These are phyloP conservation scores for Mycena alexandri DNA, from an alignment of 768 basidiomycete species.

Conservation along the genomic window DNA sequence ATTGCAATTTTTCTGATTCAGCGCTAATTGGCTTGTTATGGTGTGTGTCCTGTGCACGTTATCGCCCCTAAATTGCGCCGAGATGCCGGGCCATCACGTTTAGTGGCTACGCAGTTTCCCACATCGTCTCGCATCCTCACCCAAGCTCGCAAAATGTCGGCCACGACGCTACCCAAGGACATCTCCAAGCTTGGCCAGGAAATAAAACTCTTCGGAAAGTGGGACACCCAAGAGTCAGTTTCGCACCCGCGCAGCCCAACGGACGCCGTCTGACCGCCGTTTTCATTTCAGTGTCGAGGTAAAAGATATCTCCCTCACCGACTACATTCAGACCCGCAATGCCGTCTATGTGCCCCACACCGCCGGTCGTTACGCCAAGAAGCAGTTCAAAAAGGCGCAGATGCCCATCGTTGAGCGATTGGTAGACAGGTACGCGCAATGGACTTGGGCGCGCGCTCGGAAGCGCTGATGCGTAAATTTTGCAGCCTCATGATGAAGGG, in stretches of 20 bases:
- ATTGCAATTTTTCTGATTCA: conserved; percentile 5
- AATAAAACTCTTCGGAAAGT: conserved; percentile 98
- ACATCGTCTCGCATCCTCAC: background rate
- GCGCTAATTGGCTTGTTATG: background rate
- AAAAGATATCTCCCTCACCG: conserved; percentile 98
- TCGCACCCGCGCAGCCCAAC: background rate
- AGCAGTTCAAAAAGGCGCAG: conserved; percentile 99
- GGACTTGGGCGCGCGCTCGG: conserved; percentile 40
- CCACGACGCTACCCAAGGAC: conserved; percentile 84
- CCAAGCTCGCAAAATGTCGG: conserved; percentile 51
- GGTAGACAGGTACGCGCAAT: conserved; percentile 84
- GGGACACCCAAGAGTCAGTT: conserved; percentile 97
- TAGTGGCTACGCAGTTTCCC: background rate
- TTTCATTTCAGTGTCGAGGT: conserved; percentile 84
- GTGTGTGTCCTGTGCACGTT: background rate
- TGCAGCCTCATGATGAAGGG: conserved; percentile 99
- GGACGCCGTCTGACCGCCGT: background rate
- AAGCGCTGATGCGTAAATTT: conserved; percentile 3
- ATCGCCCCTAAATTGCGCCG: no score
- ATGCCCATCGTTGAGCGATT: conserved; percentile 99
- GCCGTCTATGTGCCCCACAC: conserved; percentile 99
- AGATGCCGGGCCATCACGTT: no score
- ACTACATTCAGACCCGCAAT: conserved; percentile 99
- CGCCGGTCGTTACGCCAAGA: conserved; percentile 98
- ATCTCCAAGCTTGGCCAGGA: conserved; percentile 86